A percentile compares a stretch with the other conserved stretches of the same genome.
These are phyloP conservation scores for Solanum okadae DNA, from an alignment of 257 asterid genomes.

Conservation along the genomic window DNA sequence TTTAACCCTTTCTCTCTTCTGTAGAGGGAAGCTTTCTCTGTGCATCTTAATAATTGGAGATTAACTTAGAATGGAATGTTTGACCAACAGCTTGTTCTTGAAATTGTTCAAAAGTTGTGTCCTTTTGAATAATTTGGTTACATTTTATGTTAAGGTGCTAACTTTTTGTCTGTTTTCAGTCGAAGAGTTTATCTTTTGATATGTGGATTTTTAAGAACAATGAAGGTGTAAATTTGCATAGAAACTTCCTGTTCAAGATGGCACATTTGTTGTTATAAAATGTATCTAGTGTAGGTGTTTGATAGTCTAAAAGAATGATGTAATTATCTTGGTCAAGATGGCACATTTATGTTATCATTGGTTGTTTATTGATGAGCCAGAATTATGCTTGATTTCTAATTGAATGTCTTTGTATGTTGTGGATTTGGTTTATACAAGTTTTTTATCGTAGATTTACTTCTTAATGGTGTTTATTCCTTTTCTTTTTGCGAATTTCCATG, in stretches of 20 bases:
- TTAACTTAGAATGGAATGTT: background rate
- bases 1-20: background rate
- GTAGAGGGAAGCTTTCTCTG: background rate
- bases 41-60: background rate
- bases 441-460: background rate
- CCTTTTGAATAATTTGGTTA: background rate
- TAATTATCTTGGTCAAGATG: background rate
- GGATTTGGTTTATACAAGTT: background rate
- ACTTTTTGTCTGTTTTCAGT: background rate
- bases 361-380: background rate
- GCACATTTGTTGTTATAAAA: background rate
- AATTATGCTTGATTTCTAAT: background rate
- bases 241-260: background rate
- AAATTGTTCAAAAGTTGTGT: background rate
- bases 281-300: background rate
- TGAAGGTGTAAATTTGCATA: background rate
- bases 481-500: background rate
- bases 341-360: background rate
- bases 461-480: background rate
- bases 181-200: background rate
- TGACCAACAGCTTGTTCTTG: background rate
- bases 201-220: background rate
- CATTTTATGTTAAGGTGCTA: background rate
- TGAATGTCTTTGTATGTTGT: background rate
- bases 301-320: background rate